Evolutionary conservation across 805 yeast genomes (phyloP).

Genomic region (Metschnikowia reukaufii): DNA sequence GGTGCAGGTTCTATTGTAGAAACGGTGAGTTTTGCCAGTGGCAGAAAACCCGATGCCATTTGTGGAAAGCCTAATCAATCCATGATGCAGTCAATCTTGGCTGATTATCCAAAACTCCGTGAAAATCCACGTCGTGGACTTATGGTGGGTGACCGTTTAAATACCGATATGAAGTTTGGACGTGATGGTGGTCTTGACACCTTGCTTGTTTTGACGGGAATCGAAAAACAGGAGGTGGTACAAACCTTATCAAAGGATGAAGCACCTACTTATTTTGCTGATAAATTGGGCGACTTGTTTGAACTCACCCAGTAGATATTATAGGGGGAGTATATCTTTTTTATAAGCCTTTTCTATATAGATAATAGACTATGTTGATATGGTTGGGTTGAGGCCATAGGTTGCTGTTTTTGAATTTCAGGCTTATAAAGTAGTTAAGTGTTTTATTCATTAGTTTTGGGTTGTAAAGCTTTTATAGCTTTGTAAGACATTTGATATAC

Average conservation of each 20-base stretch:
- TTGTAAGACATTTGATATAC: too few relatives aligned
- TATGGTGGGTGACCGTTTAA: conserved; percentile 94
- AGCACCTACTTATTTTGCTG: conserved; percentile 70
- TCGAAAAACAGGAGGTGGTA: conserved; percentile 72
- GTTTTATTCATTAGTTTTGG: too few relatives aligned
- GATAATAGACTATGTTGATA: too few relatives aligned
- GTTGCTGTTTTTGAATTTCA: too few relatives aligned
- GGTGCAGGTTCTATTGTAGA: conserved; percentile 95
- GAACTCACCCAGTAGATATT: conserved; percentile 45
- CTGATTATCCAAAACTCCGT: conserved; percentile 21
- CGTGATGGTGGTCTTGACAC: conserved; percentile 84
- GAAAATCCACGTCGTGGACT: conserved; percentile 61
- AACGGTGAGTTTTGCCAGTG: conserved; percentile 68
- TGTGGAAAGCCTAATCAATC: conserved; percentile 91
- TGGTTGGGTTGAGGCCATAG: too few relatives aligned
- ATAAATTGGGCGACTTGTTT: conserved; percentile 73
- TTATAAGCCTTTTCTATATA: too few relatives aligned
- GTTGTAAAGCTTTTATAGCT: too few relatives aligned
- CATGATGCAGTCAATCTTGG: conserved; percentile 87
- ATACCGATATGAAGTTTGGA: conserved; percentile 95
- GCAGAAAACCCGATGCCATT: conserved; percentile 75
- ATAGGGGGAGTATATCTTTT: too few relatives aligned
- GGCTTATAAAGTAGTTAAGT: too few relatives aligned
- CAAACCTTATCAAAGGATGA: conserved; percentile 33
- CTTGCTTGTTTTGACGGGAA: conserved; percentile 85